Base-by-base conservation (phyloP, 139 green algal species). In the Edaphochlamys debaryana region DNA sequence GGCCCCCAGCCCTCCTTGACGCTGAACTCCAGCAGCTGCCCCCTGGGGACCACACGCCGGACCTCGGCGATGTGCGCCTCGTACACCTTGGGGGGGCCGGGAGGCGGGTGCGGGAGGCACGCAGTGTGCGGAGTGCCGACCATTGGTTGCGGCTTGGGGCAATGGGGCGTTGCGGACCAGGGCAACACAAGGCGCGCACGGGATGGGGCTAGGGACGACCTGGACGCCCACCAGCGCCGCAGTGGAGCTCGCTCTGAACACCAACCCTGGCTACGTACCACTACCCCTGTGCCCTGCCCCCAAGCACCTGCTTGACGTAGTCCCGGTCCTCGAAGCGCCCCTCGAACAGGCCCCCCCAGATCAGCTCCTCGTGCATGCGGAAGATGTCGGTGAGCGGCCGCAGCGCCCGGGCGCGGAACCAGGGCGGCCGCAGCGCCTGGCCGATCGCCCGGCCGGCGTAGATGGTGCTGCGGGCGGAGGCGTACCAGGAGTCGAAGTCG, bases 401-500 rank as follows among this genome's bases (percentile, higher is more conserved):
- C 29, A 79, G 45, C 54, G 19, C 13, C 72, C 34, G 72, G 54
- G 54, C 72, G 34, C 54, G 25, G 52, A 37, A 38, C 17, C 1
- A 1, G 34, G 30, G 72, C 72, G 54, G 54, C 37, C 23, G 54
- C 7, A 29, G 72, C 27, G 68, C 68, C 9, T 25, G 45, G 41
- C n/a, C 4, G 32, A 9, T 45, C 41, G 48, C 56, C n/a, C n/a
- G 25, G 25, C 67, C 42, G 19, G 67, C 54, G 54, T 41, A 79
- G n/a, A 87, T 74, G 4, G 82, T 87, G 29, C 66, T 23, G 1
- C 56, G 23, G 5, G 48, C 40, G 34, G 74, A 84, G 7, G 67
- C 32, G 64, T 87, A 84, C 82, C 82, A 87, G 29, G 30, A 73
- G 66, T 73, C 74, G 48, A 78, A 78, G 52, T 87, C 82, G 54